phyloP scores from a whole-genome alignment of 148 eudicot species.

The Camellia granthamiana region DNA sequence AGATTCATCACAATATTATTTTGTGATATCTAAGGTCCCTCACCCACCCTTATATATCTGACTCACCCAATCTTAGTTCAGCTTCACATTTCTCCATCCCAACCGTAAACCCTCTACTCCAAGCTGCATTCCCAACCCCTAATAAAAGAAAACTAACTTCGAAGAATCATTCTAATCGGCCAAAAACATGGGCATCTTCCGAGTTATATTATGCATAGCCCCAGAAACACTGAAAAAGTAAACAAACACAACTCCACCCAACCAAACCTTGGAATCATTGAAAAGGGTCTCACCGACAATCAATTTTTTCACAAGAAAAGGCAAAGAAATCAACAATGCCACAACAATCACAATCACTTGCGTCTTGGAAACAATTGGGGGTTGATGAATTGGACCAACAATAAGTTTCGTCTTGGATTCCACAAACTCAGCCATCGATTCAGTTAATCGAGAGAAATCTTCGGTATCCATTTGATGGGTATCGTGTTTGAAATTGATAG shows the following conservation, averaged over 20 bases:
- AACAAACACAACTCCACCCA: slow-evolving; percentile 57
- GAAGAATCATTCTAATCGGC: slow-evolving; percentile 62
- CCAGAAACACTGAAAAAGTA: slow-evolving; percentile 97
- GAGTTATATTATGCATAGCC: slow-evolving; percentile 77
- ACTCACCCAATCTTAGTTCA: too few species aligned
- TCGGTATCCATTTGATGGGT: slow-evolving; percentile 55
- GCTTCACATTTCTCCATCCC: slow-evolving; percentile 23
- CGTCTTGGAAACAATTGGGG: slow-evolving; percentile 54
- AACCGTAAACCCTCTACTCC: slow-evolving; percentile 87
- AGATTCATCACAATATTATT: too few species aligned
- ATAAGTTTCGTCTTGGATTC: slow-evolving; percentile 43
- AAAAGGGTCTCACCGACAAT: slow-evolving; percentile 58
- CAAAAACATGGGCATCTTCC: slow-evolving; percentile 89
- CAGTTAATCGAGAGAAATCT: slow-evolving; percentile 51
- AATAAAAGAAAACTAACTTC: slow-evolving; percentile 70
- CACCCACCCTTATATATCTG: too few species aligned
- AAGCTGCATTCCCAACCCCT: slow-evolving; percentile 90
- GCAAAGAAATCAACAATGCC: slow-evolving; percentile 37
- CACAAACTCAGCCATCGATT: slow-evolving; percentile 62
- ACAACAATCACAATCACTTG: slow-evolving; percentile 33
- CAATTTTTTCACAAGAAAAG: slow-evolving; percentile 51
- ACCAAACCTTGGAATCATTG: slow-evolving; percentile 61
- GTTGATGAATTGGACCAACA: slow-evolving; percentile 52
- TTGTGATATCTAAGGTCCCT: too few species aligned
- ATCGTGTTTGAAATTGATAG: slow-evolving; percentile 18